phyloP scores from a whole-genome alignment of 129 eudicot species.

The Arctium lappa region DNA sequence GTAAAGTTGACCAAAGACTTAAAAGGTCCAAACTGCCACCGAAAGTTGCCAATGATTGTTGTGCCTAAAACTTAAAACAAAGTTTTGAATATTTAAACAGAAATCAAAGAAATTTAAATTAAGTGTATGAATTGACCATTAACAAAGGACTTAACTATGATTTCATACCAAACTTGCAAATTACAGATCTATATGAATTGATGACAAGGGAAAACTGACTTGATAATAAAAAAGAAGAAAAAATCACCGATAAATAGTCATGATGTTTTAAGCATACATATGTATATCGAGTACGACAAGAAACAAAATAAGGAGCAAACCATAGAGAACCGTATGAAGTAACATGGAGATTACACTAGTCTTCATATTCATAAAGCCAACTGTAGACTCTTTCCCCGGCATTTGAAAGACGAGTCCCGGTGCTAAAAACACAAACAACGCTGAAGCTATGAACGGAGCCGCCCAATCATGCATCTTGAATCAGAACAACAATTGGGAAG shows the following conservation, averaged over 20 bases:
- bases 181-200: neutral
- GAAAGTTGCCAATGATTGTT: slow-evolving; percentile 18
- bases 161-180: slow-evolving; percentile 15
- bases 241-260: neutral
- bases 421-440: slow-evolving; percentile 63
- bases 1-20: slow-evolving; percentile 20
- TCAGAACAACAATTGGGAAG: neutral
- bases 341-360: slow-evolving; percentile 61
- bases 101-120: neutral
- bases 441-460: slow-evolving; percentile 72
- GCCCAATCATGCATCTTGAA: slow-evolving; percentile 78
- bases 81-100: neutral
- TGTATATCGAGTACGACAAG: slow-evolving; percentile 72
- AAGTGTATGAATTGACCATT: neutral
- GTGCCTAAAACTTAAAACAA: neutral
- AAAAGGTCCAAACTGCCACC: neutral
- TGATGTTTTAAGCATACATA: slow-evolving; percentile 44
- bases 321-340: slow-evolving; percentile 65
- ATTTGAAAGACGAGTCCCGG: slow-evolving; percentile 80
- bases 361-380: slow-evolving; percentile 87
- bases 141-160: neutral
- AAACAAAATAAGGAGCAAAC: slow-evolving; percentile 78
- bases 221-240: neutral
- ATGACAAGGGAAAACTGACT: neutral
- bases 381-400: slow-evolving; percentile 58